A percentile compares a stretch with the other conserved stretches of the same genome.
Evolutionary conservation across 2,329 filamentous ascomycete species (phyloP).

Genomic region (Amesomyces nigricolor): DNA sequence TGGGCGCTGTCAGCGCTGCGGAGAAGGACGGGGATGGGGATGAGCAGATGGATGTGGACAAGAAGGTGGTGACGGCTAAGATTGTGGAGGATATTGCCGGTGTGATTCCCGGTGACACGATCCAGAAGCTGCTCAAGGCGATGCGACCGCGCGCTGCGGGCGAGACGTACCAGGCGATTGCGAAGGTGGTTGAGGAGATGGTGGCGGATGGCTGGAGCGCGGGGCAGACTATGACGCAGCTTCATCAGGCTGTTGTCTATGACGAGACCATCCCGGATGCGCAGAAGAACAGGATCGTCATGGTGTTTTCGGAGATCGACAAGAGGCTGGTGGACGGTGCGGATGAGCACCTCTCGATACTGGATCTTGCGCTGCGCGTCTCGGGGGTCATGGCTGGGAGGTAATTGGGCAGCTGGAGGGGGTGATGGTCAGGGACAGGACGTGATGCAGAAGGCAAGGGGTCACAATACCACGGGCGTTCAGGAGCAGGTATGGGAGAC

Average conservation of each 20-base stretch:
- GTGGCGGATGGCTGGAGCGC: constrained; percentile 97
- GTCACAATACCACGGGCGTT: constrained; percentile 14
- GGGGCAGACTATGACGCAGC: constrained; percentile 69
- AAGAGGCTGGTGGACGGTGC: constrained; percentile 91
- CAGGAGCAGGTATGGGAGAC: constrained; percentile 4
- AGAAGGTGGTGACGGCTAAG: constrained; percentile 63
- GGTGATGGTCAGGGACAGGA: not conserved
- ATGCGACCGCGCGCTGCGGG: constrained; percentile 66
- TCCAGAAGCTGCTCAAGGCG: constrained; percentile 64
- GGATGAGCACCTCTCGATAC: constrained; percentile 86
- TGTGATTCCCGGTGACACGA: constrained; percentile 73
- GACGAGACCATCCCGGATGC: constrained; percentile 78
- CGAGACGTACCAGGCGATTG: constrained; percentile 65
- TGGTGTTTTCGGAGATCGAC: constrained; percentile 88
- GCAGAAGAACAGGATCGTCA: constrained; percentile 85
- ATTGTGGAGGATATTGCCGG: constrained; percentile 94
- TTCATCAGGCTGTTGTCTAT: constrained; percentile 77
- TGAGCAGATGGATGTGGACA: constrained; percentile 57
- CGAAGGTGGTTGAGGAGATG: constrained; percentile 79
- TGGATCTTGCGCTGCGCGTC: constrained; percentile 79
- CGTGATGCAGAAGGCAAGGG: not conserved
- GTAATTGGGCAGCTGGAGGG: constrained; percentile 13
- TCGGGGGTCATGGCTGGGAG: constrained; percentile 60
- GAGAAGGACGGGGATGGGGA: constrained; percentile 49
- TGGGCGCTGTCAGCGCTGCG: constrained; percentile 61